Conservation (phyloP, 1,284 basidiomycete species). For the Erythrobasidium hasegawianum region DNA sequence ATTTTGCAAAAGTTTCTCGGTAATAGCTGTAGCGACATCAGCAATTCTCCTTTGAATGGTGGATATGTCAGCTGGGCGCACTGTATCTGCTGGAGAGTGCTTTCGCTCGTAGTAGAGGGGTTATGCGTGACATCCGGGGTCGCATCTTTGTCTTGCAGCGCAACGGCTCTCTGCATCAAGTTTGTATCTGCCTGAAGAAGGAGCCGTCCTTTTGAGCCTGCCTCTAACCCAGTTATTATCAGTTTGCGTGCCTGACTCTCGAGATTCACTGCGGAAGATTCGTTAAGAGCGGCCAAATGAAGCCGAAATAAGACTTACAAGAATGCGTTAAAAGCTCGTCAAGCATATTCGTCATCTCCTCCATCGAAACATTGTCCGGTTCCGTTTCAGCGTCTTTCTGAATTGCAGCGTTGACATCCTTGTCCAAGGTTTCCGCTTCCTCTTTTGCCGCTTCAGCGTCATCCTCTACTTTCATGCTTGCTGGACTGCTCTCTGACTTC, state of each 20-base stretch:
- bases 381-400: background rate
- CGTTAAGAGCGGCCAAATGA: background rate
- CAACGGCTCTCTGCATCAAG: constrained; percentile 5
- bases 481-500: no score
- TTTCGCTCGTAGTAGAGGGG: no score
- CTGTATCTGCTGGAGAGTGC: background rate
- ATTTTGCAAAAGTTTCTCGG: constrained; percentile 49
- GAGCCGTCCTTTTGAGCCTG: constrained; percentile 46
- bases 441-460: no score
- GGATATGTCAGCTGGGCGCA: background rate
- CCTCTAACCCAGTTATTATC: constrained; percentile 23
- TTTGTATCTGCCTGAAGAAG: constrained; percentile 37
- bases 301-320: background rate
- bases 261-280: constrained; percentile 4
- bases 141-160: background rate
- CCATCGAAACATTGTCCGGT: background rate
- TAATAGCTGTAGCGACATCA: constrained; percentile 43
- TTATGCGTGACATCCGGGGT: background rate
- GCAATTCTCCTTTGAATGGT: background rate
- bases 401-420: background rate
- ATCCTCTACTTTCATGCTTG: no score
- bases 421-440: no score
- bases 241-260: background rate
- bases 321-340: background rate
- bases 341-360: background rate